These are phyloP conservation scores for Jaltomata sinuosa DNA, from an alignment of 257 asterid genomes.

Conservation along the genomic window DNA sequence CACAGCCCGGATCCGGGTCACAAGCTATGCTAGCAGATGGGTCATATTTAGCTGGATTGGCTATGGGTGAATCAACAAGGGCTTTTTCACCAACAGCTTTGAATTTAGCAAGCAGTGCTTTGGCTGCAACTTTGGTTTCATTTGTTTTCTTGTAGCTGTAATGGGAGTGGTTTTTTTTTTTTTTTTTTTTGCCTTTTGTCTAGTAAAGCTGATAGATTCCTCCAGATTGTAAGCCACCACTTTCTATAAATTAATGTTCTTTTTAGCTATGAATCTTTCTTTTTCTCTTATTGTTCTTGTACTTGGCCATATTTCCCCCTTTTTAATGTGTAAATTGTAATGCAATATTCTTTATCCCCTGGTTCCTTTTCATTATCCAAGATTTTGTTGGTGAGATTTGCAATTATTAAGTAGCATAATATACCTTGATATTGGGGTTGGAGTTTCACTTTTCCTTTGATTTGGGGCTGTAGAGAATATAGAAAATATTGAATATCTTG, in stretches of 20 bases:
- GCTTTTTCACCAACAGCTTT: slow-evolving; percentile 14
- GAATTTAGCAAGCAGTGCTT: slow-evolving; percentile 14
- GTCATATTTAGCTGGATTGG: slow-evolving; percentile 83
- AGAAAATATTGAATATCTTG: not conserved
- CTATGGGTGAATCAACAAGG: slow-evolving; percentile 67
- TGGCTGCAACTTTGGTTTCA: slow-evolving; percentile 6
- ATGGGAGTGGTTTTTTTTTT: slow-evolving; percentile 1
- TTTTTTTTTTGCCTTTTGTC: slow-evolving; percentile 13
- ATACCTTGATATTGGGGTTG: not conserved
- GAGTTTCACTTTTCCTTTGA: not conserved
- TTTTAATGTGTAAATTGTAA: slow-evolving; percentile 9
- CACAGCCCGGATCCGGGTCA: slow-evolving; percentile 41
- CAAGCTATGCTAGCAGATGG: slow-evolving; percentile 52
- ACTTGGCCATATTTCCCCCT: not conserved
- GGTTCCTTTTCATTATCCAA: not conserved
- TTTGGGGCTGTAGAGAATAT: not conserved
- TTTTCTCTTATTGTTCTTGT: not conserved
- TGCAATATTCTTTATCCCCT: not conserved
- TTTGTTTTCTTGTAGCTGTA: slow-evolving; percentile 19
- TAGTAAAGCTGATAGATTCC: not conserved
- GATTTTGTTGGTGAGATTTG: not conserved
- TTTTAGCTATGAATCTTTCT: slow-evolving; percentile 3
- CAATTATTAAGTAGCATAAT: not conserved
- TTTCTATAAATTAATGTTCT: not conserved
- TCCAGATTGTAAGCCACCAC: slow-evolving; percentile 16